Base-by-base conservation (phyloP, 2,329 filamentous ascomycete species). In the Colletotrichum godetiae region DNA sequence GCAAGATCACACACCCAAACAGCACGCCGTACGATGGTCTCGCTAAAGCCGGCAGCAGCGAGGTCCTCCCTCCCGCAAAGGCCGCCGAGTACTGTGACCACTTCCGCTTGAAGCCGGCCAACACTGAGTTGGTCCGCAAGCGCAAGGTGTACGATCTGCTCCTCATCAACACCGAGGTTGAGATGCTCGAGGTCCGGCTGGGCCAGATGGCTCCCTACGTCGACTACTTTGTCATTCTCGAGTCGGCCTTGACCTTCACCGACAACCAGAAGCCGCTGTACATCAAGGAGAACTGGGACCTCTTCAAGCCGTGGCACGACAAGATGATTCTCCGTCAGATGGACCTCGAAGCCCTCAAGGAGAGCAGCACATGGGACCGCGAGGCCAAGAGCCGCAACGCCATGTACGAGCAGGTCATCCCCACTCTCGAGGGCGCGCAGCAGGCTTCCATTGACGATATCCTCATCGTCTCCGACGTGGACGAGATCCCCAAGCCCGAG, bases 151-250 rank as follows among this genome's bases (percentile, higher is more conserved):
- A 90, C 79, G 91, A 93, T 78, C 83, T 93, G 1, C 84, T 91
- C 76, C 87, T 92, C 84, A 81, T 92, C 76, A 91, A 90, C 76
- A 88, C 85, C 3, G 91, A 92, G 81, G 84, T 92, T 13, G 91
- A 92, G 81, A 91, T 89, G 86, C 84, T 93, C 55, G 91, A 93
- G 79, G 88, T 93, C 60, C 88, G 90, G 12, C 83, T 93, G 3
- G 85, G 90, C 76, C 88, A 88, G 3, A 85, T 91, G 19, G 87
- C 88, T 69, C 80, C 87, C 52, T 81, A 87, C 55, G 89, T 92
- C 72, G 91, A 93, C 81, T 92, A 91, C 80, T 93, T 92, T 76
- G 84, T 93, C 77, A 86, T 93, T 42, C 86, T 92, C 63, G 91
- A 93, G 81, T 86, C 88, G 0, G 79, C 82, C 22, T 86, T 82